Evolutionary conservation across 805 yeast species (phyloP).

Genomic region (Brettanomyces nanus): DNA sequence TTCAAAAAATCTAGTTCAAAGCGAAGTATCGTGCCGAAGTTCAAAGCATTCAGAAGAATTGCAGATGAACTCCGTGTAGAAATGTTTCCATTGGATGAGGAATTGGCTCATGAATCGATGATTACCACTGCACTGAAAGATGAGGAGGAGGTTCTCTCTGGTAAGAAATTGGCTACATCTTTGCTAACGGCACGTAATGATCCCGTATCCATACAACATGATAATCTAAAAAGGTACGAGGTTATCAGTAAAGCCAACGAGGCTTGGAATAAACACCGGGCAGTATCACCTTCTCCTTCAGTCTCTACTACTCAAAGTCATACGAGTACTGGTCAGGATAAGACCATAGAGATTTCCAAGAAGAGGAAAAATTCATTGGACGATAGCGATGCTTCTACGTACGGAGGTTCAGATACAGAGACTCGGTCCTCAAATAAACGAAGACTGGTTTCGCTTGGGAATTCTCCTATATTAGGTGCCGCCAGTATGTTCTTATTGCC

Average conservation of each 20-base stretch:
- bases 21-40: conserved; percentile 24
- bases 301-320: not conserved
- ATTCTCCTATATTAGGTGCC: not conserved
- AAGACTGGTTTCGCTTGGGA: conserved; percentile 7
- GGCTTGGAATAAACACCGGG: conserved; percentile 25
- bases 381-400: conserved; percentile 5
- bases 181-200: conserved; percentile 4
- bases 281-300: conserved; percentile 3
- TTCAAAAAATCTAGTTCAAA: conserved; percentile 25
- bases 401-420: conserved; percentile 3
- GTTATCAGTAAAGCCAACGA: conserved; percentile 28
- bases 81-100: conserved; percentile 26
- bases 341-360: not conserved
- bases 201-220: conserved; percentile 8
- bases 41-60: conserved; percentile 28
- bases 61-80: conserved; percentile 27
- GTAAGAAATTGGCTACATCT: conserved; percentile 8
- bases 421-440: not conserved
- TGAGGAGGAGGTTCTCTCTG: conserved; percentile 19
- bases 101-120: conserved; percentile 28
- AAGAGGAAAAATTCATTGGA: conserved; percentile 5
- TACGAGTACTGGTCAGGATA: not conserved
- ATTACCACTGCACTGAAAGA: conserved; percentile 25
- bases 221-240: conserved; percentile 24
- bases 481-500: not conserved